Base-by-base conservation (phyloP, 352 stramenopile genomes). In the Globisporangium okanoganense region DNA sequence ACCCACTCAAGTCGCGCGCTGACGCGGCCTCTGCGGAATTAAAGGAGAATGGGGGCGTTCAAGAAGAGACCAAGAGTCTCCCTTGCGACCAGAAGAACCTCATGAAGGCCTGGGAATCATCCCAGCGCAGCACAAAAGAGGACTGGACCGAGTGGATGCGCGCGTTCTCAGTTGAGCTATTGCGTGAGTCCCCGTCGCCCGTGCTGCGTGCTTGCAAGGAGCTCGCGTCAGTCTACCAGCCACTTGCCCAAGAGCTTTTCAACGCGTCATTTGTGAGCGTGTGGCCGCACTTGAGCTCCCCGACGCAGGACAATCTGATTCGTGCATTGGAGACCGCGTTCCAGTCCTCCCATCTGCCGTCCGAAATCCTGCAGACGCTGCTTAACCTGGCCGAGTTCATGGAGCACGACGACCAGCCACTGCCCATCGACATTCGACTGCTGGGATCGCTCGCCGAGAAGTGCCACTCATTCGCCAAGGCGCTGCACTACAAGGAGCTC, bases 111-210 rank as follows among this genome's bases (percentile, higher is more conserved):
- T 96, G 87, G 87, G 87, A 96, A 45, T 76, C 82, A 41, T 88
- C 85, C 10, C 85, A 96, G 49, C 78, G 85, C 48, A 87, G 79
- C 13, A 96, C 85, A 12, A 94, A 94, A 52, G 87, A 96, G 61
- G 98, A 99, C 67, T 99, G 97, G 97, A 96, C 94, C 58, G 97
- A 99, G 70, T 99, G 98, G 98, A 99, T 99, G 76, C 78, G 97
- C 8, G 79, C 92, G 0, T 97, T 99, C 53, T 97, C 94, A 0
- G 90, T 99, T 35, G 91, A 99, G 72, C 77, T 99, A 31, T 75
- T 99, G 6, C 90, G 96, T 40, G 96, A 99, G 70, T 98, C 95
- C 3, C 97, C 98, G 16, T 98, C 92, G 8, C 87, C 95, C 35
- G 96, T 98, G 22, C 79, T 99, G 35, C 79, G 97, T 36, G 89